phyloP scores from a whole-genome alignment of 2,329 filamentous ascomycete genomes.

The Diaporthe vexans region DNA sequence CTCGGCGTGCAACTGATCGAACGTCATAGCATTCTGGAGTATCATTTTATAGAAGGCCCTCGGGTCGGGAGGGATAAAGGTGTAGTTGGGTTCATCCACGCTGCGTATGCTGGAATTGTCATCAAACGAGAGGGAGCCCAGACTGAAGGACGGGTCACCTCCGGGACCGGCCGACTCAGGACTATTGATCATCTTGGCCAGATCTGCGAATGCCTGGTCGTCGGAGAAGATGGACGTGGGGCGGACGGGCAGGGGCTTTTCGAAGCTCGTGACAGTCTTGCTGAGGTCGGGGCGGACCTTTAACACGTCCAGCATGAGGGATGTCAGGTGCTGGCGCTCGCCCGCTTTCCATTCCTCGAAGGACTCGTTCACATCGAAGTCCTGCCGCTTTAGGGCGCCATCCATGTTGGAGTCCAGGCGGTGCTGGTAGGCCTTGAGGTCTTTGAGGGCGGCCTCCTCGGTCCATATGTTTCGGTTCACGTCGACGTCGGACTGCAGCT shows the following conservation, averaged over 20 bases:
- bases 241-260: constrained; percentile 71
- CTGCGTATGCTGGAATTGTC: constrained; percentile 65
- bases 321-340: constrained; percentile 88
- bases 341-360: constrained; percentile 92
- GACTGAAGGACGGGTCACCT: constrained; percentile 77
- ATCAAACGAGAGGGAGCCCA: constrained; percentile 75
- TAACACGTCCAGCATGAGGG: constrained; percentile 93
- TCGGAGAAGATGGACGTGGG: constrained; percentile 61
- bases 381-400: constrained; percentile 82
- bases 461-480: constrained; percentile 87
- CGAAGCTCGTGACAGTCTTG: constrained; percentile 76
- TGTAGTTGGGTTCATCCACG: constrained; percentile 79
- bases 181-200: constrained; percentile 65
- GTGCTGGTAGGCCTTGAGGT: constrained; percentile 94
- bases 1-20: constrained; percentile 71
- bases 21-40: constrained; percentile 80
- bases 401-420: constrained; percentile 85
- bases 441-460: constrained; percentile 88
- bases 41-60: constrained; percentile 87
- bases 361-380: constrained; percentile 91
- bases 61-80: constrained; percentile 89
- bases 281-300: constrained; percentile 88
- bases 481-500: constrained; percentile 91
- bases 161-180: constrained; percentile 57
- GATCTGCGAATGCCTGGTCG: constrained; percentile 66